Conservation (phyloP, 2,329 filamentous ascomycete genomes). For the Diaporthe caulivora region DNA sequence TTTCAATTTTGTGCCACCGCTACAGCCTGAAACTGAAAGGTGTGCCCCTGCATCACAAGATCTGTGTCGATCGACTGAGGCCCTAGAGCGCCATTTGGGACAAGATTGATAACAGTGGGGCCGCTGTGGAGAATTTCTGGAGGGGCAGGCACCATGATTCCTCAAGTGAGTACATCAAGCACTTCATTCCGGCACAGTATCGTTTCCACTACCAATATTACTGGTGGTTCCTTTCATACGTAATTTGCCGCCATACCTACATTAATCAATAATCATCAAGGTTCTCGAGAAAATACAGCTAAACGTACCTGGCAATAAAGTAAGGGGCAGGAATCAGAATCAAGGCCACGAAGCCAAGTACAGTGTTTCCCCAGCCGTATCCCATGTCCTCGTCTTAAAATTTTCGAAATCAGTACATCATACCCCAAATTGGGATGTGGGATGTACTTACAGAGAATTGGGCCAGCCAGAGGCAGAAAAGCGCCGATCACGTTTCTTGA, state of each 20-base stretch:
- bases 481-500: slow-evolving; percentile 36
- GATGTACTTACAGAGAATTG: neutral
- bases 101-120: no score
- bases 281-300: neutral
- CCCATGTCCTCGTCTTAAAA: neutral
- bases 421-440: neutral
- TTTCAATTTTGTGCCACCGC: no score
- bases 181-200: neutral
- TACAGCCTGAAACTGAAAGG: no score
- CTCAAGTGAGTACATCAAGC: neutral
- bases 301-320: slow-evolving; percentile 1
- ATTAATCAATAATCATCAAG: neutral
- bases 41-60: no score
- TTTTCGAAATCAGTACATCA: neutral
- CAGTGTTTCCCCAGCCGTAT: slow-evolving; percentile 10
- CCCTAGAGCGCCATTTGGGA: no score
- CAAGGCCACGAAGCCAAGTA: neutral
- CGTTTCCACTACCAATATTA: neutral
- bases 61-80: no score
- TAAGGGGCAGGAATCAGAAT: neutral
- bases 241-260: neutral
- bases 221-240: neutral
- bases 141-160: neutral
- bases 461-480: slow-evolving; percentile 29
- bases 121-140: neutral